Evolutionary conservation across 2,329 filamentous ascomycete genomes (phyloP).

Genomic region (Sarocladiaceae sp.): DNA sequence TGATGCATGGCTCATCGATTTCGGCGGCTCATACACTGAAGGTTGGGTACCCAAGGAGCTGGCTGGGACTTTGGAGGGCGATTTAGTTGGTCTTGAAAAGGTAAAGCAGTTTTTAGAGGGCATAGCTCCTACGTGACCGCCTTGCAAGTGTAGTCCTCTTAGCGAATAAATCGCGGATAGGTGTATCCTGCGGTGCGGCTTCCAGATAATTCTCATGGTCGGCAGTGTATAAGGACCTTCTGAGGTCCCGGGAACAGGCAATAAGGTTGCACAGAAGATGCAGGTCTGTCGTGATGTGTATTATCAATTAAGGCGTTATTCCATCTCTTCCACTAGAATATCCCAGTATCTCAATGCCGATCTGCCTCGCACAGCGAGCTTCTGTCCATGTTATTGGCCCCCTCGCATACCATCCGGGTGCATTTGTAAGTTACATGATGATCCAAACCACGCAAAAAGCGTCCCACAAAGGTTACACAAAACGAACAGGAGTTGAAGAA

Average conservation of each 20-base stretch:
- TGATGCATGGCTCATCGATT: slow-evolving; percentile 25
- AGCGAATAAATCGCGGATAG: too few relatives aligned
- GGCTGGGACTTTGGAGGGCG: slow-evolving; percentile 14
- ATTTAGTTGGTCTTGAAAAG: not conserved
- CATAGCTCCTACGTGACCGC: too few relatives aligned
- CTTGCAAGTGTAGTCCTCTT: too few relatives aligned
- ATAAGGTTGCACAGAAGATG: not conserved
- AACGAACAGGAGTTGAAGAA: not conserved
- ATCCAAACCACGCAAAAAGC: not conserved
- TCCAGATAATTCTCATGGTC: too few relatives aligned
- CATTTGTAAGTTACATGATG: not conserved
- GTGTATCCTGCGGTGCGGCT: too few relatives aligned
- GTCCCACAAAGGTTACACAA: not conserved
- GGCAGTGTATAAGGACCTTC: too few relatives aligned
- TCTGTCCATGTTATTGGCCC: not conserved
- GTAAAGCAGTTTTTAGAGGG: slow-evolving; percentile 6
- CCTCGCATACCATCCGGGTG: not conserved
- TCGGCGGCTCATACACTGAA: slow-evolving; percentile 23
- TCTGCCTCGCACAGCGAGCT: slow-evolving; percentile 5
- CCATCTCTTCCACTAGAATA: not conserved
- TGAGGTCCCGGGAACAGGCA: too few relatives aligned
- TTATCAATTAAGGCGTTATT: slow-evolving; percentile 9
- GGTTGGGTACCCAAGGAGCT: slow-evolving; percentile 21
- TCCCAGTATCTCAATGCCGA: too few relatives aligned
- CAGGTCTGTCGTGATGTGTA: not conserved